Conservation (phyloP, 371 early-diverging fungal species). For the Chytridiales sp. region DNA sequence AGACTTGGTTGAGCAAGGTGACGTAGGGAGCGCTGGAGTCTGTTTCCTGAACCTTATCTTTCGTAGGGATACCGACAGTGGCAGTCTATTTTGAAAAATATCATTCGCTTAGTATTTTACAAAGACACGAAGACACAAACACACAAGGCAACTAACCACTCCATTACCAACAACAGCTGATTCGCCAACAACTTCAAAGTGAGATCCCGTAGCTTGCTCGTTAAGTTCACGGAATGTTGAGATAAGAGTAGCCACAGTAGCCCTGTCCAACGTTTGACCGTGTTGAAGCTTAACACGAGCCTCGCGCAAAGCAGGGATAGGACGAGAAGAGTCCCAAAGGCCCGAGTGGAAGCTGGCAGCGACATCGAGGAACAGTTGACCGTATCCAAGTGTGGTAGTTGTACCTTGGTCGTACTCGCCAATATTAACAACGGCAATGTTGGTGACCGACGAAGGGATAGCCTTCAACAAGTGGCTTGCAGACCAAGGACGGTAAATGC, state of each 20-base stretch:
- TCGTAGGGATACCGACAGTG: neutral
- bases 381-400: slow-evolving; percentile 23
- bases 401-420: neutral
- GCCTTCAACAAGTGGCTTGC: slow-evolving; percentile 62
- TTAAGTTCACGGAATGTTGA: no score
- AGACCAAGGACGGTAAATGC: slow-evolving; percentile 82
- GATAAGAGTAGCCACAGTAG: no score
- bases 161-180: neutral
- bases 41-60: slow-evolving; percentile 9
- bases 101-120: neutral
- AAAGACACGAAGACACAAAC: neutral
- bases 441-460: slow-evolving; percentile 59
- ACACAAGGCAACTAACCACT: neutral
- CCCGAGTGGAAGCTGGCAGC: slow-evolving; percentile 60
- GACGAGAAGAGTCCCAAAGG: slow-evolving; percentile 26
- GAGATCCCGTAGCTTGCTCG: no score
- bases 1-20: slow-evolving; percentile 75
- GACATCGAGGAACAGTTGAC: slow-evolving; percentile 69
- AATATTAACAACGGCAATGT: slow-evolving; percentile 42
- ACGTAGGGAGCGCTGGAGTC: slow-evolving; percentile 72
- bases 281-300: neutral
- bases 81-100: neutral
- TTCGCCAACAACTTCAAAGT: slow-evolving; percentile 6
- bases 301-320: slow-evolving; percentile 19
- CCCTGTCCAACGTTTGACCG: no score